Conservation (phyloP, 768 basidiomycete species). For the Suillus placidus region DNA sequence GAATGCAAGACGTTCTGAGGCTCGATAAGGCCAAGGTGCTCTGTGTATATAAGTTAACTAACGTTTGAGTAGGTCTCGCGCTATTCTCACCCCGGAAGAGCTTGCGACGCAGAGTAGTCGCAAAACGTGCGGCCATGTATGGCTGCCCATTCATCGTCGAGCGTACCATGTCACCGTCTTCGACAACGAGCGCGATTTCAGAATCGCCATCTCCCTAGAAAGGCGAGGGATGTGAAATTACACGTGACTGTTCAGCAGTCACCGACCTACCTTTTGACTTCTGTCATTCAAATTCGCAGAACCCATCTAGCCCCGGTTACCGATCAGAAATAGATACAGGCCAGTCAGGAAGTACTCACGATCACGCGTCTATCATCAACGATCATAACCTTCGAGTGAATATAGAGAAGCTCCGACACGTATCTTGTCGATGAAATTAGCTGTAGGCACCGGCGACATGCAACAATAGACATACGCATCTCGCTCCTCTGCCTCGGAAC, state of each 20-base stretch:
- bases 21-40: conserved; percentile 84
- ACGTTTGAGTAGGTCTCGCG: conserved; percentile 13
- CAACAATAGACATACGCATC: conserved; percentile 57
- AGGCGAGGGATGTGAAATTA: conserved; percentile 1
- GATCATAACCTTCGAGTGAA: conserved; percentile 91
- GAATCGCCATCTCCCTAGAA: conserved; percentile 90
- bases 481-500: conserved; percentile 80
- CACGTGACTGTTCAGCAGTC: background rate
- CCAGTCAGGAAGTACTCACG: conserved; percentile 45
- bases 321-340: conserved; percentile 6
- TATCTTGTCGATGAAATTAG: conserved; percentile 48
- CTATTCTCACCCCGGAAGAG: conserved; percentile 69
- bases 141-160: conserved; percentile 78
- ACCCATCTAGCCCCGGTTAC: conserved; percentile 63
- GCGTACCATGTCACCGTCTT: conserved; percentile 79
- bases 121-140: conserved; percentile 77
- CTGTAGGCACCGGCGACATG: background rate
- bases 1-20: conserved; percentile 57
- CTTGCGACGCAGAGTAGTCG: conserved; percentile 79
- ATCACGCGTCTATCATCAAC: conserved; percentile 92
- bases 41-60: conserved; percentile 46
- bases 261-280: conserved; percentile 61
- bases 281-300: conserved; percentile 94
- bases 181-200: conserved; percentile 91
- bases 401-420: conserved; percentile 79